Evolutionary conservation across 768 basidiomycete genomes (phyloP).

Genomic region (Lactarius evosmus): DNA sequence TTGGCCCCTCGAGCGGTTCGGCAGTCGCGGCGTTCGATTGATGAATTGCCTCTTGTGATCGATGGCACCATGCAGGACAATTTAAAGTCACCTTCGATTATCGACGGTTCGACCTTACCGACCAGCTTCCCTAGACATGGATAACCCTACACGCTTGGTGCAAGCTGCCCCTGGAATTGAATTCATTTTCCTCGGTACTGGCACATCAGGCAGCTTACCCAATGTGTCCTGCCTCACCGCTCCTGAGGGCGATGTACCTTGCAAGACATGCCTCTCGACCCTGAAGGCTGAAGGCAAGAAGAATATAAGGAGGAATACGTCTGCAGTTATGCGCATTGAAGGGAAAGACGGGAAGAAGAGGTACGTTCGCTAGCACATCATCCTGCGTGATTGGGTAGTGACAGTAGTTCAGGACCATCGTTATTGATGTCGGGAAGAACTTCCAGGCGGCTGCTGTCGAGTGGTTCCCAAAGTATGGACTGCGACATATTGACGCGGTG

Average conservation of each 20-base stretch:
- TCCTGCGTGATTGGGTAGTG: neutral
- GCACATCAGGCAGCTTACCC: conserved; percentile 73
- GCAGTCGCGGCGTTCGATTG: too few relatives aligned
- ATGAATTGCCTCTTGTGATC: neutral
- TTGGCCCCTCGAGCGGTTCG: too few relatives aligned
- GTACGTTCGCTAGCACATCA: conserved; percentile 43
- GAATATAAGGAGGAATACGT: conserved; percentile 83
- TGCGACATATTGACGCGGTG: conserved; percentile 70
- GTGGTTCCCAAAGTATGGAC: conserved; percentile 67
- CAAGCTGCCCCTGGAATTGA: conserved; percentile 41
- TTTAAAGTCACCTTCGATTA: neutral
- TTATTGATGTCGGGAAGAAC: conserved; percentile 85
- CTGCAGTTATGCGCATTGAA: conserved; percentile 55
- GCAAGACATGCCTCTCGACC: conserved; percentile 66
- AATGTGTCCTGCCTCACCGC: conserved; percentile 72
- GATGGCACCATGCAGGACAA: neutral
- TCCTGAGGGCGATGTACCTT: conserved; percentile 48
- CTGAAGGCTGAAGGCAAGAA: conserved; percentile 69
- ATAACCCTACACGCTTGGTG: neutral
- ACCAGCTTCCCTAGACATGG: neutral
- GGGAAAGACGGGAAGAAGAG: conserved; percentile 41
- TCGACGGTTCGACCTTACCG: neutral
- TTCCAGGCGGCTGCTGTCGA: conserved; percentile 58
- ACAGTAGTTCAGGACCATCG: conserved; percentile 54
- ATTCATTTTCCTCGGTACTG: conserved; percentile 81